A percentile compares a stretch with the other conserved stretches of the same genome.
Conservation (phyloP, 805 yeast species). For the Yamadazyma olivae region DNA sequence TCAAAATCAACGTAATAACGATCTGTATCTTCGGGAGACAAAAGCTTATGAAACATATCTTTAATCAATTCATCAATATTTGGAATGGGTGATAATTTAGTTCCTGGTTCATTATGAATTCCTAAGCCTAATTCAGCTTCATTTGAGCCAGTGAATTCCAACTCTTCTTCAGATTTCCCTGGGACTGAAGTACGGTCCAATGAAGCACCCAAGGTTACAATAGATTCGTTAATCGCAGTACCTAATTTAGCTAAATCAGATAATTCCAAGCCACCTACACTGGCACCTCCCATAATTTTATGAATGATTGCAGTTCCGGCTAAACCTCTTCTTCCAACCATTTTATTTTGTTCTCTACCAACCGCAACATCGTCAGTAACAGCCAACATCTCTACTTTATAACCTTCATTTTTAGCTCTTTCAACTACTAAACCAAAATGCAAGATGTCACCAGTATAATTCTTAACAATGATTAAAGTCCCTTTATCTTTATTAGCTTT, state of each 20-base stretch:
- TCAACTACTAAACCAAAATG: conserved; percentile 93
- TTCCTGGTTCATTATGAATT: conserved; percentile 92
- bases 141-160: conserved; percentile 48
- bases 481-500: conserved; percentile 52
- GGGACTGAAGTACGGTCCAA: conserved; percentile 90
- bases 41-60: conserved; percentile 58
- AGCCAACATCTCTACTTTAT: conserved; percentile 65
- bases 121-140: conserved; percentile 94
- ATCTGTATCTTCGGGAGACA: conserved; percentile 65
- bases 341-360: conserved; percentile 82
- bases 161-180: conserved; percentile 49
- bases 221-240: conserved; percentile 52
- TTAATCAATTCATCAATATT: conserved; percentile 55
- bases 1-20: conserved; percentile 76
- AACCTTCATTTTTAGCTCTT: conserved; percentile 76
- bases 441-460: conserved; percentile 91
- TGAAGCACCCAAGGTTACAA: conserved; percentile 88
- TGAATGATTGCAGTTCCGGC: conserved; percentile 91
- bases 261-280: conserved; percentile 33
- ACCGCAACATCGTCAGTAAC: conserved; percentile 95
- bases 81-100: conserved; percentile 64
- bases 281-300: conserved; percentile 77
- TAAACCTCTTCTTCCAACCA: conserved; percentile 92
- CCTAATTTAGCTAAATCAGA: conserved; percentile 59
- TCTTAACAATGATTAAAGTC: conserved; percentile 76